Percentiles rank a stretch among this genome's conserved stretches.
phyloP scores from a whole-genome alignment of 31 red algal species.

The Asparagopsis taxiformis region DNA sequence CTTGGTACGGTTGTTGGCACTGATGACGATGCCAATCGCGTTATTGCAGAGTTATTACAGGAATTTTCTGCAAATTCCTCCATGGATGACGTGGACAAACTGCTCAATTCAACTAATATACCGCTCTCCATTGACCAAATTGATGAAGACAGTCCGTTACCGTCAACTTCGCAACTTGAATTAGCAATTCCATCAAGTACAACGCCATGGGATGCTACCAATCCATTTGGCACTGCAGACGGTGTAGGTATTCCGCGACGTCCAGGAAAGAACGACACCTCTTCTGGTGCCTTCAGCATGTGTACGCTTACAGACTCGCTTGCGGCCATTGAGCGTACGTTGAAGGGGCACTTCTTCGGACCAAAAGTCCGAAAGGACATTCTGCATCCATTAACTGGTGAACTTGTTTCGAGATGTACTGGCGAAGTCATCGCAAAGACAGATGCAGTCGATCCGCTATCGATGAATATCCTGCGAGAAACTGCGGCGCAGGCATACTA shows the following conservation, averaged over 20 bases:
- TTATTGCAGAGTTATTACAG: conserved; percentile 27
- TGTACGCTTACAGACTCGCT: conserved; percentile 27
- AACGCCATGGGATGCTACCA: background rate
- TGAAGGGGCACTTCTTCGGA: conserved; percentile 44
- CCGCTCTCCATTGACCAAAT: conserved; percentile 3
- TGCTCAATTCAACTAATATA: conserved; percentile 12
- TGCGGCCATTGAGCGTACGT: conserved; percentile 11
- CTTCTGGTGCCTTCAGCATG: conserved; percentile 36
- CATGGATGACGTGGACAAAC: conserved; percentile 25
- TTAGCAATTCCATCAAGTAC: background rate
- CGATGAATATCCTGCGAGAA: conserved; percentile 12
- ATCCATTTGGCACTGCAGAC: conserved; percentile 15
- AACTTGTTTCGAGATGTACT: conserved; percentile 39
- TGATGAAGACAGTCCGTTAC: background rate
- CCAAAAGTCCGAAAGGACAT: conserved; percentile 54
- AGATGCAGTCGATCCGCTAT: conserved; percentile 10
- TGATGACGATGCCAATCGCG: conserved; percentile 11
- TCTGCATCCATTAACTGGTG: conserved; percentile 48
- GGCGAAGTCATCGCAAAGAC: conserved; percentile 30
- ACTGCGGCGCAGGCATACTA: conserved; percentile 53
- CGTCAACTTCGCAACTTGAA: background rate
- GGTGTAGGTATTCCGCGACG: conserved; percentile 39
- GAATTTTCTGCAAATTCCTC: conserved; percentile 16
- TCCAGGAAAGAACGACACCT: conserved; percentile 32
- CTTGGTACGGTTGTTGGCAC: conserved; percentile 28